Evolutionary conservation across 75 land plant genomes (phyloP).

Genomic region (Ceratopteris richardii): DNA sequence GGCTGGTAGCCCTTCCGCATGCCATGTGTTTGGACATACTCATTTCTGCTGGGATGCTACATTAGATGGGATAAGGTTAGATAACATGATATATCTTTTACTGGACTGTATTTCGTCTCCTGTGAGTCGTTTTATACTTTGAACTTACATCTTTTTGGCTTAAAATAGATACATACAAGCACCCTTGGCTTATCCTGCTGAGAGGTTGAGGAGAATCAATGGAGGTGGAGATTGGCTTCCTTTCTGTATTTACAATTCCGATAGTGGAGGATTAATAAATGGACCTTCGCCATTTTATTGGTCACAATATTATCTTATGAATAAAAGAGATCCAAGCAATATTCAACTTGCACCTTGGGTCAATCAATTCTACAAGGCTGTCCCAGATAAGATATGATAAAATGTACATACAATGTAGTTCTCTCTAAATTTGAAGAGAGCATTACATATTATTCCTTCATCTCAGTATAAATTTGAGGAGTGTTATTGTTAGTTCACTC

Average conservation of each 20-base stretch:
- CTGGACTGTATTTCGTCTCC: not conserved
- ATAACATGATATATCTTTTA: not conserved
- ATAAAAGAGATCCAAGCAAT: constrained; percentile 56
- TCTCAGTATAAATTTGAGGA: too few relatives aligned
- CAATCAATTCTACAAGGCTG: constrained; percentile 37
- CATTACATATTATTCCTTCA: too few relatives aligned
- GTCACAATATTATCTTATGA: constrained; percentile 63
- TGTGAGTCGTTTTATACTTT: too few relatives aligned
- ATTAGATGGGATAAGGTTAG: constrained; percentile 76
- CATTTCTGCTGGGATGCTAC: constrained; percentile 94
- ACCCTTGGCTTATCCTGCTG: constrained; percentile 83
- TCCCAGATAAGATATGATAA: too few relatives aligned
- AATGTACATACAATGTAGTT: too few relatives aligned
- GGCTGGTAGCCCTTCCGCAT: constrained; percentile 45
- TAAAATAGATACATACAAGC: constrained; percentile 79
- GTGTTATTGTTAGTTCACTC: too few relatives aligned
- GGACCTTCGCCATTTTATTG: constrained; percentile 49
- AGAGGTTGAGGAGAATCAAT: constrained; percentile 60
- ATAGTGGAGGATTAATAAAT: constrained; percentile 30
- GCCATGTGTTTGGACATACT: constrained; percentile 92
- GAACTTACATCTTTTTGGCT: too few relatives aligned
- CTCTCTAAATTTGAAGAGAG: too few relatives aligned
- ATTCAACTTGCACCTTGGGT: constrained; percentile 87
- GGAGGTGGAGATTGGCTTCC: constrained; percentile 78
- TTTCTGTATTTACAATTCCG: constrained; percentile 52